Evolutionary conservation across 768 basidiomycete genomes (phyloP).

Genomic region (Crepidotus variabilis): DNA sequence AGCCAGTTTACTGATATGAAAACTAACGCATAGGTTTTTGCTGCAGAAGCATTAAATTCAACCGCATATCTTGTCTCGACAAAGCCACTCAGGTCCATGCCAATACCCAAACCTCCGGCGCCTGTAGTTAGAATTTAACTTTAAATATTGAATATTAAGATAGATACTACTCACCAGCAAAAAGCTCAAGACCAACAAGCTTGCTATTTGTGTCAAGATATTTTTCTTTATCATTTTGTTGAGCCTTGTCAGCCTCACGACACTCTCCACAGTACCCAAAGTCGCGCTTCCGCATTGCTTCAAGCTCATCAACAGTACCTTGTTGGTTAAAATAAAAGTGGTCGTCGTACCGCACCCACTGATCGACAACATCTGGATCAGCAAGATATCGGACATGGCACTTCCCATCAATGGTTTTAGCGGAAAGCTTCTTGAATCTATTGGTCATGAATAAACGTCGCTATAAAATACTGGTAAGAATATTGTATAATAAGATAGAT

Average conservation of each 20-base stretch:
- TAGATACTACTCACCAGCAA: constrained; percentile 45
- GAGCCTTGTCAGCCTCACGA: constrained; percentile 24
- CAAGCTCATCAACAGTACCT: constrained; percentile 15
- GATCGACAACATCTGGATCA: constrained; percentile 29
- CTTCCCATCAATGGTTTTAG: constrained; percentile 46
- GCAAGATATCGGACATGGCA: constrained; percentile 44
- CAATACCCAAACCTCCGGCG: constrained; percentile 72
- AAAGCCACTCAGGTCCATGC: constrained; percentile 56
- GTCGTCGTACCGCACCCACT: constrained; percentile 52
- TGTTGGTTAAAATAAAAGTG: constrained; percentile 52
- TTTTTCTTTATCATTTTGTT: constrained; percentile 22
- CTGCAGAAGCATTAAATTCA: constrained; percentile 61
- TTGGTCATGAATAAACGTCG: constrained; percentile 40
- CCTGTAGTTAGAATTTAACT: constrained; percentile 33
- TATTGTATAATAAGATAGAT: constrained; percentile 13
- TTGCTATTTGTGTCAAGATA: constrained; percentile 36
- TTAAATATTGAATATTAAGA: neutral
- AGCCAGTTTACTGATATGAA: neutral
- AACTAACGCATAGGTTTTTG: constrained; percentile 57
- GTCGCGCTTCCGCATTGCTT: constrained; percentile 13
- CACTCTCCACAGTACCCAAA: constrained; percentile 41
- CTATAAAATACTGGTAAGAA: constrained; percentile 16
- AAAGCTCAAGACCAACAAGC: constrained; percentile 62
- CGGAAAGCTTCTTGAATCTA: constrained; percentile 22
- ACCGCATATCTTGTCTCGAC: constrained; percentile 68